Base-by-base conservation (phyloP, 805 yeast species). In the Yarrowia deformans region DNA sequence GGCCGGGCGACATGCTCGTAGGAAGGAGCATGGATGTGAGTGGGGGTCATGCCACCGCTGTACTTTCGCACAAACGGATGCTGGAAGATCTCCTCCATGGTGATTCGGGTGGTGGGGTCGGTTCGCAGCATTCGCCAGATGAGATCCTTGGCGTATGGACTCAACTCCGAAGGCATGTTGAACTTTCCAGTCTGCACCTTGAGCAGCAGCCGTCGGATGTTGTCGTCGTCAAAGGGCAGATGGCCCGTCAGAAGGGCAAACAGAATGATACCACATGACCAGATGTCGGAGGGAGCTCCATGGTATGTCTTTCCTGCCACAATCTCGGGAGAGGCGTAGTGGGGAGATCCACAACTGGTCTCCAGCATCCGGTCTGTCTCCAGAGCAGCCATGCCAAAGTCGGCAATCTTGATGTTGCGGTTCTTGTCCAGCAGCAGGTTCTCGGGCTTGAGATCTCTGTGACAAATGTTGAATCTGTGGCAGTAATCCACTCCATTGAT, bases 361-460 rank as follows among this genome's bases (percentile, higher is more conserved):
- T 94, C 98, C 70, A 95, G 82, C 75, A 94, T 80, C 74, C 90
- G 87, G 73, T 88, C 94, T n/a, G 81, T 77, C 78, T 95, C 98
- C 56, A 95, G 81, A 8, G 99, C 98, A 18, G 99, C 99, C 99
- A 95, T 95, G 42, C 99, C 99, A 77, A 95, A 95, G 79, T 95
- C 99, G 10, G 99, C 99, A 73, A 95, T 92, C 78, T 95, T 95
- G 78, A 95, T 93, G 78, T 92, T 93, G 72, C 88, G 86, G 77
- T 91, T 85, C 76, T 89, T 88, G 80, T 93, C 98, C 52, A 93
- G 81, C 52, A 90, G 79, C 73, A 90, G 79, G 79, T 90, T 90
- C 76, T 90, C 96, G 2, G 96, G 96, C 75, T 90, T 90, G 74
- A 91, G 82, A 77, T 91, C 97, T 71, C 97, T 87, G 78, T 91